Conservation (phyloP, 2,329 filamentous ascomycete species). For the Calonectria crousiana region DNA sequence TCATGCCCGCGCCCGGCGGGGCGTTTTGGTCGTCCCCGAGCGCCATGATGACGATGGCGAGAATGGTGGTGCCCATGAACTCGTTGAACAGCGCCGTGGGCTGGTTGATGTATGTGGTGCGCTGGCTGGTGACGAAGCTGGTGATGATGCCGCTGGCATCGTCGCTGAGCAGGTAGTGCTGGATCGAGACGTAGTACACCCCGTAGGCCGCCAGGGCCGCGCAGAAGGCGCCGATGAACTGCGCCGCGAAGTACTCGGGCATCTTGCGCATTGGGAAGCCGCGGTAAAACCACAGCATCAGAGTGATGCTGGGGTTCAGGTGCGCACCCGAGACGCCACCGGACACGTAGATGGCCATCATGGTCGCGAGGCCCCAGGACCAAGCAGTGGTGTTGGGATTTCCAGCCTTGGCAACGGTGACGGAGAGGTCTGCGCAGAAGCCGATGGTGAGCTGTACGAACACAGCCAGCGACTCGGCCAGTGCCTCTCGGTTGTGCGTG, state of each 20-base stretch:
- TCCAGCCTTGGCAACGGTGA: not conserved
- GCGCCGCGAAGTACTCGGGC: not conserved
- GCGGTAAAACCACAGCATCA: not conserved
- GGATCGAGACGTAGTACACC: not conserved
- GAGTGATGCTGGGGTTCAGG: not conserved
- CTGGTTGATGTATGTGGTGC: not conserved
- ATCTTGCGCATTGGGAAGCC: conserved; percentile 2
- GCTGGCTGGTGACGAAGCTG: not conserved
- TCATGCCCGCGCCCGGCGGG: not conserved
- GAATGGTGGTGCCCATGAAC: conserved; percentile 5
- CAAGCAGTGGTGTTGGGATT: not conserved
- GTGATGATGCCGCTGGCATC: not conserved
- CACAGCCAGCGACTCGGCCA: not conserved
- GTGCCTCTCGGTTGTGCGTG: not conserved
- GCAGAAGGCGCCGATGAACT: not conserved
- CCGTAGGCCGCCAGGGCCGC: not conserved
- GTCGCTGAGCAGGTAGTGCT: not conserved
- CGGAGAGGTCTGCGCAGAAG: not conserved
- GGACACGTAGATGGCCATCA: not conserved
- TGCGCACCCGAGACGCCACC: not conserved
- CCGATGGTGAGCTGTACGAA: not conserved
- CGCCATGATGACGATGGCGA: not conserved
- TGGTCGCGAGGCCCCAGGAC: not conserved
- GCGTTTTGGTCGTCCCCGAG: not conserved
- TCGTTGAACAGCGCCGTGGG: not conserved